Evolutionary conservation across 306 rosid species (phyloP), one percentile per base, ranked within the genome.

Genomic region (Medicago truncatula): DNA sequence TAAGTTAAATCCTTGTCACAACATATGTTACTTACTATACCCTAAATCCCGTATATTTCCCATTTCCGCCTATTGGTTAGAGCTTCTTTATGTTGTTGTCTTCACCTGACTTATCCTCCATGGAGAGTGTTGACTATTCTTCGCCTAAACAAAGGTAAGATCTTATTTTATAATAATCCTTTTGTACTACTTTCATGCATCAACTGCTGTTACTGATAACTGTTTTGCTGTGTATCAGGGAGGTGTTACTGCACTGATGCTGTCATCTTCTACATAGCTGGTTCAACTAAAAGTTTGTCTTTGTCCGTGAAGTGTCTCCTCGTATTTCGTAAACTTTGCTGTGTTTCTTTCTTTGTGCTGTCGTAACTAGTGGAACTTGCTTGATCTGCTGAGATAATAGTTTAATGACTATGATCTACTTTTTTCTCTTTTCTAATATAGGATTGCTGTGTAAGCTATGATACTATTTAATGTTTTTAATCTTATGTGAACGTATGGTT

Each of bases 131-230:
- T 76, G 88, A 74, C 60, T 58, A 6, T 43, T 28, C 87, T 74
- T 21, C 14, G 79, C 84, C 76, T 39, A 54, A 60, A 65, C 67
- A 23, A 67, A 86, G 92, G 96, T 90, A 78, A 64, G 25, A 16
- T 47, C 17, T 46, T 18, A 46, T 23, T 38, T 44, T 1, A 38
- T 21, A 9, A 14, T 70, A 17, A 36, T 13, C 43, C 43, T 68
- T 54, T 17, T 73, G 46, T 61, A 20, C 59, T 72, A 12, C 34
- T 50, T 52, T 43, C 23, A 7, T 40, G 9, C 3, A 57, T 65
- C 14, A n/a, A 58, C 40, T 67, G 23, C 72, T 10, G 50, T 67
- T 39, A 34, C 13, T 84, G 65, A 80, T 6, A 50, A 41, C 47
- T 76, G 76, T 46, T 71, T 79, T 59, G 3, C 11, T 75, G 44